Evolutionary conservation across 371 early-diverging fungal species (phyloP), one percentile per base, ranked within the genome.

Genomic region (Lichtheimia hyalospora): DNA sequence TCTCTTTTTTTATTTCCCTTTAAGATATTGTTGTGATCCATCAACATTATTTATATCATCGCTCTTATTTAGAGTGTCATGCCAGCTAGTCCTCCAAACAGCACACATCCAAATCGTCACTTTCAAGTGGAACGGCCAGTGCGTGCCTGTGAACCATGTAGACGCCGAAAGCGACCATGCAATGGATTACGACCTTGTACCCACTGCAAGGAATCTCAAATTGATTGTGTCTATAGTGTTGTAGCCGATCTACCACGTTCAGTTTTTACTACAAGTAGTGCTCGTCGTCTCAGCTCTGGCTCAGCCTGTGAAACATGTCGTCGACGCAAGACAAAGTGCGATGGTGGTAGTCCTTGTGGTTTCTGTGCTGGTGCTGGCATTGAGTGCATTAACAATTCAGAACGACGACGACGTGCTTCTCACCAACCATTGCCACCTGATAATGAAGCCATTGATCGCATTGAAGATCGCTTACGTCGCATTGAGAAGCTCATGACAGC

Each of bases 281-380:
- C 79, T 5, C 69, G 81, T 44, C 68, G 81, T 16, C 52, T 80
- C 20, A 75, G 75, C 52, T 75, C 75, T 39, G 81, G 81, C 46
- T 77, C 77, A 42, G 81, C 81, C 34, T 80, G 81, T 54, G 81
- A 80, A 64, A 75, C 75, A 8, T 80, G 81, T 52, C 70, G 81
- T 40, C 63, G 77, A 67, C 69, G 81, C 49, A 80, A 80, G 60
- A 80, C 81, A 27, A 80, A 80, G 50, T 80, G 81, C 62, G 81
- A 80, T 69, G 81, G 81, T 28, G 66, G 74, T 4, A 69, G 62
- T 53, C 81, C 81, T 44, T 80, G 81, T 53, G 62, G 69, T 15
- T 80, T 71, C 44, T 80, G 81, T 66, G 69, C 71, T 2, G 62
- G 68, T 24, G 77, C 75, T 25, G 63, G 70, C 16, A 54, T 77